A percentile compares a stretch with the other conserved stretches of the same genome.
These are phyloP conservation scores for Metschnikowia matae DNA, from an alignment of 805 yeast genomes.

Conservation along the genomic window DNA sequence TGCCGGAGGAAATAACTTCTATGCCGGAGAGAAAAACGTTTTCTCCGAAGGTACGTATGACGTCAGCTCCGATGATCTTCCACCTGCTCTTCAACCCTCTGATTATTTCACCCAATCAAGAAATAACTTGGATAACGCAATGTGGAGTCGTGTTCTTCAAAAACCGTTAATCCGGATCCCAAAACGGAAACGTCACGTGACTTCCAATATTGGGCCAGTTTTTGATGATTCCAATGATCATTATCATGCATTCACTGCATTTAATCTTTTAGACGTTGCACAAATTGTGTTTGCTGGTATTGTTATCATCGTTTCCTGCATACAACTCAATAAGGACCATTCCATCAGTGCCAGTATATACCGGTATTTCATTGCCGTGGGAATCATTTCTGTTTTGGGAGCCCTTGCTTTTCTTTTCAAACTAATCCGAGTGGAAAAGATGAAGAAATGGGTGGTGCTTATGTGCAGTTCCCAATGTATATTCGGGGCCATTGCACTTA, in stretches of 20 bases:
- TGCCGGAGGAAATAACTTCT: no score
- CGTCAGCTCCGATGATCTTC: neutral
- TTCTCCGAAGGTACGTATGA: neutral
- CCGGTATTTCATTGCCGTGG: constrained; percentile 35
- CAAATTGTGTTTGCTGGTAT: constrained; percentile 29
- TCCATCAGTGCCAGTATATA: constrained; percentile 25
- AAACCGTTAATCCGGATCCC: neutral
- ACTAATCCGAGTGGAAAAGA: constrained; percentile 35
- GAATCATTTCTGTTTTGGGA: constrained; percentile 29
- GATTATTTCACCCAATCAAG: neutral
- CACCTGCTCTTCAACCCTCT: neutral
- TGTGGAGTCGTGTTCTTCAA: neutral
- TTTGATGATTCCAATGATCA: neutral
- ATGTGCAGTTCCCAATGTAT: constrained; percentile 34
- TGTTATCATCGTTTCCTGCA: constrained; percentile 25
- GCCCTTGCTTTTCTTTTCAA: constrained; percentile 33
- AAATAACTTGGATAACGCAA: neutral
- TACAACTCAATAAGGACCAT: constrained; percentile 23
- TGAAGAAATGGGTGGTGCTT: constrained; percentile 34
- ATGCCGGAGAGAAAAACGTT: neutral
- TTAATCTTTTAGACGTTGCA: constrained; percentile 27
- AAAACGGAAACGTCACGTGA: neutral
- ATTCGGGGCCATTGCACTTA: constrained; percentile 34
- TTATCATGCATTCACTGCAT: constrained; percentile 22
- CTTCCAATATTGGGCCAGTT: neutral